Evolutionary conservation across 2,329 filamentous ascomycete species (phyloP).

Genomic region (Xylaria sp.): DNA sequence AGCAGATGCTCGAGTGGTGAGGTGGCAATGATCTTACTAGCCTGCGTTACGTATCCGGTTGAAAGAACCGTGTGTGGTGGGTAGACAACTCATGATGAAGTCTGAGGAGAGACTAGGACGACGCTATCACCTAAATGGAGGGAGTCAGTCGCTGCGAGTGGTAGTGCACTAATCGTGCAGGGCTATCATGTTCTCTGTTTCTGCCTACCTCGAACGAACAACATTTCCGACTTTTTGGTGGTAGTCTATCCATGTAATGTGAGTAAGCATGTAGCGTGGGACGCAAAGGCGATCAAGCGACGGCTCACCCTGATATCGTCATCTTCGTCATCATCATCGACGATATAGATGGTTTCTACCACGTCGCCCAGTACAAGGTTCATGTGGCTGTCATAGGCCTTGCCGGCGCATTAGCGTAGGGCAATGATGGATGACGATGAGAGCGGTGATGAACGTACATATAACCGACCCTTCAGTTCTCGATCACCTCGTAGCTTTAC

Average conservation of each 20-base stretch:
- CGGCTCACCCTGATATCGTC: constrained; percentile 76
- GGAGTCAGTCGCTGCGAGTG: constrained; percentile 22
- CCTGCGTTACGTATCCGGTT: neutral
- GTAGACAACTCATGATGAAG: constrained; percentile 32
- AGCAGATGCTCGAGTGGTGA: neutral
- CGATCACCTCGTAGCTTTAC: constrained; percentile 96
- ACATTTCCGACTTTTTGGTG: constrained; percentile 98
- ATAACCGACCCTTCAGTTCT: constrained; percentile 92
- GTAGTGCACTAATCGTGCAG: neutral
- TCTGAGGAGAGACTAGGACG: constrained; percentile 37
- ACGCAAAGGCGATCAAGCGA: neutral
- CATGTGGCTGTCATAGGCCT: constrained; percentile 99
- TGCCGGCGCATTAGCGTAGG: constrained; percentile 53
- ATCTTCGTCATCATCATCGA: constrained; percentile 88
- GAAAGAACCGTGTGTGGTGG: neutral
- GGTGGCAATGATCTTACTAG: neutral
- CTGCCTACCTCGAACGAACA: constrained; percentile 91
- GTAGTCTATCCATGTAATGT: constrained; percentile 70
- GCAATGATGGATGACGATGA: neutral
- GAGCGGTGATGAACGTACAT: constrained; percentile 69
- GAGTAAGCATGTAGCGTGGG: constrained; percentile 16
- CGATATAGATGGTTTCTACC: constrained; percentile 94
- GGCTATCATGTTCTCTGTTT: neutral
- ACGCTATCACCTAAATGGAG: constrained; percentile 35
- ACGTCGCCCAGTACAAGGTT: constrained; percentile 96